A percentile compares a stretch with the other conserved stretches of the same genome.
Conservation (phyloP, 345 rosid genomes). For the Eutrema yunnanense region DNA sequence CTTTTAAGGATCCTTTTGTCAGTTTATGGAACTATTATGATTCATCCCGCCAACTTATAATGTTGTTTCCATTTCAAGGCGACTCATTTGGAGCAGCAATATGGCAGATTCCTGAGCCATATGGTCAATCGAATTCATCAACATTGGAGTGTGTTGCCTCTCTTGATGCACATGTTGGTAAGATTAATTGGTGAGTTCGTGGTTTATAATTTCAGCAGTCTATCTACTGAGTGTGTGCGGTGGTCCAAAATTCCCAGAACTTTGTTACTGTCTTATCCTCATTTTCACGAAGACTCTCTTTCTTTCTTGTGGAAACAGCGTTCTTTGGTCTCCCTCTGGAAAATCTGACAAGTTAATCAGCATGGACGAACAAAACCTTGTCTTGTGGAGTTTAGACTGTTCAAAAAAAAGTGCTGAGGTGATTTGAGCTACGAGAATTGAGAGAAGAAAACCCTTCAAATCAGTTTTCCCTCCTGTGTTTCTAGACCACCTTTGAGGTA, state of each 20-base stretch:
- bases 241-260: neutral
- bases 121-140: conserved; percentile 78
- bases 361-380: conserved; percentile 72
- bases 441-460: neutral
- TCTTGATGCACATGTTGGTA: conserved; percentile 75
- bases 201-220: neutral
- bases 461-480: neutral
- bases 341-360: conserved; percentile 73
- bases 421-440: neutral
- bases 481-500: neutral
- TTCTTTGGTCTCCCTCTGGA: conserved; percentile 84
- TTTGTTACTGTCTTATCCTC: neutral
- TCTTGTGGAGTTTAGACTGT: conserved; percentile 73
- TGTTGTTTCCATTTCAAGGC: conserved; percentile 35
- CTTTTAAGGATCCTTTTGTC: neutral
- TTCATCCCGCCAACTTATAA: neutral
- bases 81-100: conserved; percentile 85
- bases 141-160: conserved; percentile 72
- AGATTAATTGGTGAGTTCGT: conserved; percentile 76
- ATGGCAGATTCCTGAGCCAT: conserved; percentile 97
- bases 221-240: neutral
- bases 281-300: neutral
- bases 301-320: conserved; percentile 31
- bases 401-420: conserved; percentile 75
- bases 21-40: neutral